A percentile compares a stretch with the other conserved stretches of the same genome.
Evolutionary conservation across 129 eudicot genomes (phyloP).

Genomic region (Silybum marianum): DNA sequence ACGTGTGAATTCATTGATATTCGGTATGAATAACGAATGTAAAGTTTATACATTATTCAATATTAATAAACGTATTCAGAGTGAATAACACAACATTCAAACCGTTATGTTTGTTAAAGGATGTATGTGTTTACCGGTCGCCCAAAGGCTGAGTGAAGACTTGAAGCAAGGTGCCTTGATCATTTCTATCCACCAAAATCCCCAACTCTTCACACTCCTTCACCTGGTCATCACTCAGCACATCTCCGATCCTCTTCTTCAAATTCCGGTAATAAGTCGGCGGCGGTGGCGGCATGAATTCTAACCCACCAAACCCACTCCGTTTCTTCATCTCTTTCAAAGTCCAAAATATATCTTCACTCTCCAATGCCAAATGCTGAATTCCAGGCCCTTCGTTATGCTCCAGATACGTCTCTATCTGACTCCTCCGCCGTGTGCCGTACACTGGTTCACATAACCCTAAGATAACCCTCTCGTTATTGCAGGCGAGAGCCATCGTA

Average conservation of each 20-base stretch:
- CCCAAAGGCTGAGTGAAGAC: conserved; percentile 89
- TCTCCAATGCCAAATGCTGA: conserved; percentile 84
- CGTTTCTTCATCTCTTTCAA: conserved; percentile 80
- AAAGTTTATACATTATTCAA: too few species aligned
- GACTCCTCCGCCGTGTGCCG: conserved; percentile 83
- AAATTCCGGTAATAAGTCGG: conserved; percentile 71
- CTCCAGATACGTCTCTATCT: conserved; percentile 90
- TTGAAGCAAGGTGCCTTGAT: conserved; percentile 92
- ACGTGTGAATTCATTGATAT: too few species aligned
- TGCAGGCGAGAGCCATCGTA: conserved; percentile 60
- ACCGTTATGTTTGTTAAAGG: too few species aligned
- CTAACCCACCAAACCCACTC: conserved; percentile 78
- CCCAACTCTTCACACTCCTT: conserved; percentile 89
- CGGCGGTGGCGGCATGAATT: conserved; percentile 92
- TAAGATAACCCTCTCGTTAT: conserved; percentile 67
- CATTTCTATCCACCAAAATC: conserved; percentile 86
- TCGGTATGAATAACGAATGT: too few species aligned
- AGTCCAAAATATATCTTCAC: conserved; percentile 74
- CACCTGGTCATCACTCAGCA: conserved; percentile 74
- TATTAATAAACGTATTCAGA: too few species aligned
- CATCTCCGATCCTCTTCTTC: conserved; percentile 67
- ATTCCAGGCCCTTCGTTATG: conserved; percentile 90
- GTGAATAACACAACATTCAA: too few species aligned
- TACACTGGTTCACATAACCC: conserved; percentile 79
- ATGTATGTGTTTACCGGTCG: conserved; percentile 56